Base-by-base conservation (phyloP, 208 protist species). In the Leishmania lainsoni region DNA sequence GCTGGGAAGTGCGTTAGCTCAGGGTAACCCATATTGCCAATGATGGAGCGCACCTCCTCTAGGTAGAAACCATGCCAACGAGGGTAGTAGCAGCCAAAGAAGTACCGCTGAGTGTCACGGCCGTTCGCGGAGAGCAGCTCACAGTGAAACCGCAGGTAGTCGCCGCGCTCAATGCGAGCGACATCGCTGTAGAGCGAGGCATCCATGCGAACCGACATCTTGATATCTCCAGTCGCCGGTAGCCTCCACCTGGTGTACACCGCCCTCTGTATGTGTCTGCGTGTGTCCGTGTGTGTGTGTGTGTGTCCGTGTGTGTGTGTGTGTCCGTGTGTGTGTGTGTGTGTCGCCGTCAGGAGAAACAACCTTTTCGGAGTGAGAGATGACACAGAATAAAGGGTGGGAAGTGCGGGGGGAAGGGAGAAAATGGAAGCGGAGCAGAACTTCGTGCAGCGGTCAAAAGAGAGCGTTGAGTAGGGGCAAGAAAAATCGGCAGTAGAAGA, bases 61-160 rank as follows among this genome's bases (percentile, higher is more conserved):
- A 98, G 58, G 88, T 97, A 97, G 69, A 98, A 95, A 51, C 87
- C 90, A 51, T 94, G 93, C 93, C 93, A 98, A 49, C 95, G 93
- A 9, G 95, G 95, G 81, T 94, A 97, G 86, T 97, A 98, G 81
- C 86, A 90, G 42, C 95, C 95, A 35, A 94, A 93, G 84, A 98
- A 98, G 84, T 95, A 97, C 6, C 95, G 93, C 75, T 93, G 82
- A 70, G 90, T 89, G 79, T 98, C 95, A 12, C 79, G 78, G 51
- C 82, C 85, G 75, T 88, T 63, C 45, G 95, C 87, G 0, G 90
- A 96, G 61, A 97, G 89, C 78, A 89, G 83, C 76, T 93, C 89
- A 75, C 93, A 96, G 79, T 95, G 92, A 76, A 98, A 97, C 29
- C 88, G 85, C 20, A 98, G 73, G 69, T 90, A 94, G 80, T 97